These are phyloP conservation scores for Sutorius eximius DNA, from an alignment of 1,284 basidiomycete genomes.

Conservation along the genomic window DNA sequence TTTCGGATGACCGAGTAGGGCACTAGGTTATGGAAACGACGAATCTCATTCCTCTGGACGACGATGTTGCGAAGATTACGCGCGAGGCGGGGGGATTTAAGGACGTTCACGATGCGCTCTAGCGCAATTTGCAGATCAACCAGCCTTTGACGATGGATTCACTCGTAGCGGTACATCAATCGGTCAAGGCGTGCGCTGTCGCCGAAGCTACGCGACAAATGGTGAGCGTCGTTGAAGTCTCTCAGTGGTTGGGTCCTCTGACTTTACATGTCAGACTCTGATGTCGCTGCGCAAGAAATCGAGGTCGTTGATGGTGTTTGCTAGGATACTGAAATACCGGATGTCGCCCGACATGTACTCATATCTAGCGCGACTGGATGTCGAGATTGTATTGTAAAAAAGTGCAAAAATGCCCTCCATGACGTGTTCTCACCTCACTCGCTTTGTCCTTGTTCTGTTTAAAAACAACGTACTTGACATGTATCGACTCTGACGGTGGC, in stretches of 20 bases:
- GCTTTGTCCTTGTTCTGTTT: not conserved
- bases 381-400: slow-evolving; percentile 68
- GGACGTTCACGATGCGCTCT: slow-evolving; percentile 81
- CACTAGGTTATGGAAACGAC: slow-evolving; percentile 84
- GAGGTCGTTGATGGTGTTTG: slow-evolving; percentile 83
- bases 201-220: slow-evolving; percentile 73
- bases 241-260: not conserved
- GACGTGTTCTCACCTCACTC: not conserved
- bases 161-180: slow-evolving; percentile 77
- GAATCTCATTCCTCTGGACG: slow-evolving; percentile 86
- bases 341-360: slow-evolving; percentile 92
- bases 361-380: slow-evolving; percentile 76
- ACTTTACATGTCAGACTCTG: slow-evolving; percentile 50
- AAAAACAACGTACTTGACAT: slow-evolving; percentile 19
- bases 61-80: slow-evolving; percentile 85
- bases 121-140: slow-evolving; percentile 88
- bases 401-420: not conserved
- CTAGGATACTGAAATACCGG: slow-evolving; percentile 83
- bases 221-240: slow-evolving; percentile 44
- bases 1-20: not conserved
- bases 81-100: slow-evolving; percentile 90
- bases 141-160: slow-evolving; percentile 94
- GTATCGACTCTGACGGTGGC: not conserved
- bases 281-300: slow-evolving; percentile 68
- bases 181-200: slow-evolving; percentile 70